A percentile compares a stretch with the other conserved stretches of the same genome.
These are phyloP conservation scores for Starmerella vitae DNA, from an alignment of 805 yeast species.

Conservation along the genomic window DNA sequence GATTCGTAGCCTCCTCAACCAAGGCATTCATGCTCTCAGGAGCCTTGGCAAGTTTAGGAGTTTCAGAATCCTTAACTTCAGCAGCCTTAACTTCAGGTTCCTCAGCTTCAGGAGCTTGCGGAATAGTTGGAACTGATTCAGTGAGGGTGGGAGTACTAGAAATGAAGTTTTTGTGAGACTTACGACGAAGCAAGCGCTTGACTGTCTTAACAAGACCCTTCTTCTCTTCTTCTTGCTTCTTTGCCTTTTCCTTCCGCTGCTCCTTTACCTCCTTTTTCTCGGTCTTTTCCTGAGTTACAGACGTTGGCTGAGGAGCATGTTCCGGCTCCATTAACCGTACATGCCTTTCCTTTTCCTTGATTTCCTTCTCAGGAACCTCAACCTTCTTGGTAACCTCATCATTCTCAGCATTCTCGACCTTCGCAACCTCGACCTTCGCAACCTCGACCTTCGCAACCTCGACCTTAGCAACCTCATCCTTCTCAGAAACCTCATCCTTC, in stretches of 20 bases:
- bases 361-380: background rate
- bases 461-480: too few species aligned
- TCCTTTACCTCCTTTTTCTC: background rate
- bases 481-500: too few species aligned
- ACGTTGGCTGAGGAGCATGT: background rate
- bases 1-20: too few species aligned
- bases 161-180: background rate
- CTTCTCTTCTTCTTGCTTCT: background rate
- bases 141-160: too few species aligned
- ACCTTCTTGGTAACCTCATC: background rate
- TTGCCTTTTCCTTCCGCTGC: background rate
- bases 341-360: too few species aligned
- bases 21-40: too few species aligned
- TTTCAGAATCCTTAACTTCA: background rate
- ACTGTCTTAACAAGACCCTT: background rate
- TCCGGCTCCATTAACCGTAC: too few species aligned
- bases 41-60: background rate
- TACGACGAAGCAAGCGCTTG: constrained; percentile 1
- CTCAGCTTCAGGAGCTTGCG: too few species aligned
- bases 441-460: too few species aligned
- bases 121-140: too few species aligned
- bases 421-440: background rate
- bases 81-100: too few species aligned
- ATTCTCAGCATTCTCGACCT: background rate
- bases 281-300: background rate